Evolutionary conservation across 768 basidiomycete species (phyloP).

Genomic region (Boletus coccyginus): DNA sequence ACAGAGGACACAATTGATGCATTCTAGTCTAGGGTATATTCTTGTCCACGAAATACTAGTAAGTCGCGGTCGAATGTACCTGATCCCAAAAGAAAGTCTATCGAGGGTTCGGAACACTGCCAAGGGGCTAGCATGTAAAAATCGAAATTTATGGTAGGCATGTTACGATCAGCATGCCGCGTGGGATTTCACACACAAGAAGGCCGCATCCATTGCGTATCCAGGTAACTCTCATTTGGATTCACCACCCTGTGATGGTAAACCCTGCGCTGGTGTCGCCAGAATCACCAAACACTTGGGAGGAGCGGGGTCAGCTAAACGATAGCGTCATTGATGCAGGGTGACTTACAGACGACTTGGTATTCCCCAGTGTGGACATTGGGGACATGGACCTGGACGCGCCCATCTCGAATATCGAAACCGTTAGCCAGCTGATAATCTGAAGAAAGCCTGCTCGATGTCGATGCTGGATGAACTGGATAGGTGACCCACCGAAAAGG

Average conservation of each 20-base stretch:
- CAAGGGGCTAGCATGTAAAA: background rate
- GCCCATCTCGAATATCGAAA: constrained; percentile 32
- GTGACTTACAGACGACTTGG: constrained; percentile 30
- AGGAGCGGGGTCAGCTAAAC: constrained; percentile 4
- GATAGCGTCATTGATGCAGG: background rate
- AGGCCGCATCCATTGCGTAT: background rate
- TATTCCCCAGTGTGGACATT: constrained; percentile 30
- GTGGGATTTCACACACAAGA: too few species aligned
- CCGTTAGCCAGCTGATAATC: constrained; percentile 17
- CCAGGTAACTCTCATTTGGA: background rate
- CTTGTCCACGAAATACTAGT: background rate
- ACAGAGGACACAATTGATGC: background rate
- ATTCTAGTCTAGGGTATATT: background rate
- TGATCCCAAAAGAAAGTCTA: background rate
- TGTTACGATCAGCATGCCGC: background rate
- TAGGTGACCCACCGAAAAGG: constrained; percentile 22
- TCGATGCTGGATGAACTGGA: background rate
- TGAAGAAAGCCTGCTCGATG: constrained; percentile 5
- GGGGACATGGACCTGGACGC: constrained; percentile 27
- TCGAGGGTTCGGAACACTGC: background rate
- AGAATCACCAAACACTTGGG: constrained; percentile 34
- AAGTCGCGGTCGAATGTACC: too few species aligned
- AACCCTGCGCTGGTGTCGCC: constrained; percentile 30
- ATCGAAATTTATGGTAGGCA: background rate
- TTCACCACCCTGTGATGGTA: constrained; percentile 10